Conservation (phyloP, 2,329 filamentous ascomycete species). For the Curvularia sp. region DNA sequence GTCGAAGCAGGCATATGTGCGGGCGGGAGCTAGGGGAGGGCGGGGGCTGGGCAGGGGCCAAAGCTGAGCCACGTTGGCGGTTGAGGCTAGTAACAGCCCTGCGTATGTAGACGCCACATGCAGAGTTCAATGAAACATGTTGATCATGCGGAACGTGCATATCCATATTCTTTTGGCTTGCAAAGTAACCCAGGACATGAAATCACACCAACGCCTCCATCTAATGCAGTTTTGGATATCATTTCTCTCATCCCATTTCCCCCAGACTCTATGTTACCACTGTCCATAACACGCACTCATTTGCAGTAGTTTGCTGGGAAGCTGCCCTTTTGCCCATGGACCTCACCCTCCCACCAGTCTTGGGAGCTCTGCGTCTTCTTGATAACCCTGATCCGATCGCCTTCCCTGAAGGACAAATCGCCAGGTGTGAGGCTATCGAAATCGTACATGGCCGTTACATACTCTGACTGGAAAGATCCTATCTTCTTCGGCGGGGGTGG, state of each 20-base stretch:
- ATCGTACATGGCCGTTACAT: slow-evolving; percentile 75
- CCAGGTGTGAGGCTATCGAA: slow-evolving; percentile 73
- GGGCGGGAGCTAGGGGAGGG: slow-evolving; percentile 7
- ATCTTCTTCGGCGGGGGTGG: slow-evolving; percentile 70
- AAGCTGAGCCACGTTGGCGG: slow-evolving; percentile 1
- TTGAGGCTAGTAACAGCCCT: not conserved
- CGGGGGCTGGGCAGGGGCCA: slow-evolving; percentile 15
- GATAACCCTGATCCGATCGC: slow-evolving; percentile 76
- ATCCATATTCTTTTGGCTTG: not conserved
- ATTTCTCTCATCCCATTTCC: not conserved
- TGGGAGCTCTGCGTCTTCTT: slow-evolving; percentile 81
- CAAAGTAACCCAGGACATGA: not conserved
- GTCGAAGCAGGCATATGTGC: slow-evolving; percentile 1
- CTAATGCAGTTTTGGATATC: slow-evolving; percentile 38
- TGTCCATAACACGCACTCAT: slow-evolving; percentile 17
- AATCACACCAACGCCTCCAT: slow-evolving; percentile 22
- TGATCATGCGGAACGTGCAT: not conserved
- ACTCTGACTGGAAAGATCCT: slow-evolving; percentile 60
- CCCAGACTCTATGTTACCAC: not conserved
- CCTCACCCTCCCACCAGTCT: slow-evolving; percentile 88
- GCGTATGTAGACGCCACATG: not conserved
- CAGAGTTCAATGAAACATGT: not conserved
- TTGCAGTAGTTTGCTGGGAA: slow-evolving; percentile 87
- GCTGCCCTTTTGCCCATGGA: slow-evolving; percentile 70
- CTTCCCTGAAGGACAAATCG: slow-evolving; percentile 77